phyloP scores from a whole-genome alignment of 2,329 filamentous ascomycete species.

The Venturia carpophila region DNA sequence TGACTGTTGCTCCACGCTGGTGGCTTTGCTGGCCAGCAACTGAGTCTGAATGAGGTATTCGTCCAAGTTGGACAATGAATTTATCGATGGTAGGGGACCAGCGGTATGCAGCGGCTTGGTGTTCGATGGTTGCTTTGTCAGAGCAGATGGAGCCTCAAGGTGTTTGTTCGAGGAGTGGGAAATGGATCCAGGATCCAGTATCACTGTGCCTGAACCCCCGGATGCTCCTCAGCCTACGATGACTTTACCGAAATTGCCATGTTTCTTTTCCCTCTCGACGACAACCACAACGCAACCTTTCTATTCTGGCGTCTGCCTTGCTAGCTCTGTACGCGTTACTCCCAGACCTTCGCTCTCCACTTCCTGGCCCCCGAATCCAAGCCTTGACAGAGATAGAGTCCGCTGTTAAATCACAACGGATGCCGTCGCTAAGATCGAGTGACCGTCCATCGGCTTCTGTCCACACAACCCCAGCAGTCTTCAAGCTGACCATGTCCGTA shows the following conservation, averaged over 20 bases:
- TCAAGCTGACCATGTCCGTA: background rate
- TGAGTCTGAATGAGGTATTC: background rate
- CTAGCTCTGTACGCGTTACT: background rate
- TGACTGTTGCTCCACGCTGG: background rate
- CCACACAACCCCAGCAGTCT: conserved; percentile 2
- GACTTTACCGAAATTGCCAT: too few relatives aligned
- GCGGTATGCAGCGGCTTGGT: background rate
- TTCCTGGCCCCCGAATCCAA: background rate
- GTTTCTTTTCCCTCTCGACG: too few relatives aligned
- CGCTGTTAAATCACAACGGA: background rate
- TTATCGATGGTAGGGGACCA: background rate
- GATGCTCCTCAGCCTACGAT: too few relatives aligned
- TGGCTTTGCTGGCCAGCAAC: background rate
- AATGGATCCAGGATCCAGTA: background rate
- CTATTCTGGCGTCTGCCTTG: background rate
- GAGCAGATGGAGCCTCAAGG: background rate
- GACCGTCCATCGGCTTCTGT: background rate
- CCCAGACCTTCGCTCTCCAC: background rate
- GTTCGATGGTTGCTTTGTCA: background rate
- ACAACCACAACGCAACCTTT: too few relatives aligned
- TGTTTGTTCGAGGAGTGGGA: background rate
- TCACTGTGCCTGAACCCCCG: too few relatives aligned
- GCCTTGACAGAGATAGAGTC: conserved; percentile 8
- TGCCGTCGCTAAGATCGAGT: background rate
- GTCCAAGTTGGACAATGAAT: background rate